A percentile compares a stretch with the other conserved stretches of the same genome.
These are phyloP conservation scores for Globisporangium nagaii DNA, from an alignment of 352 stramenopile species.

Conservation along the genomic window DNA sequence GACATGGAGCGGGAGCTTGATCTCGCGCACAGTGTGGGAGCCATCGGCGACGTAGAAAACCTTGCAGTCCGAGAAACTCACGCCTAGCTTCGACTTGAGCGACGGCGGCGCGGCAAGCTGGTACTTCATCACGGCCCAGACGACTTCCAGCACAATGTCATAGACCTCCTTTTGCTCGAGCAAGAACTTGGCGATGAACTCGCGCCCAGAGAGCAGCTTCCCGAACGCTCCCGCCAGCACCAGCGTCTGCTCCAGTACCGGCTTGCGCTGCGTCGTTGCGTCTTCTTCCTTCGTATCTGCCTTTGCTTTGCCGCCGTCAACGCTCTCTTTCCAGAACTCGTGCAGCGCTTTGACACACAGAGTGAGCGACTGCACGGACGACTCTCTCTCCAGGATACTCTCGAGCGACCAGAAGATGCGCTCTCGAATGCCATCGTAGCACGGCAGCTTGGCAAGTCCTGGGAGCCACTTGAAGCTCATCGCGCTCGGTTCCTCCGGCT, in stretches of 20 bases:
- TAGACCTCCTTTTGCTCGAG: slow-evolving; percentile 56
- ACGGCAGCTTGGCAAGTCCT: slow-evolving; percentile 59
- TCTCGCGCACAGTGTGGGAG: slow-evolving; percentile 60
- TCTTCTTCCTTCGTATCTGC: not conserved
- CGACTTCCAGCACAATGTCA: slow-evolving; percentile 55
- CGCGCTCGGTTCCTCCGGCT: slow-evolving; percentile 5
- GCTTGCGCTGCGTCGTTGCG: slow-evolving; percentile 15
- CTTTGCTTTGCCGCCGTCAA: slow-evolving; percentile 7
- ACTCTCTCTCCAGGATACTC: slow-evolving; percentile 63
- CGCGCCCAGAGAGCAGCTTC: slow-evolving; percentile 52
- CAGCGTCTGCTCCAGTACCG: slow-evolving; percentile 46
- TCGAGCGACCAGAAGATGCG: slow-evolving; percentile 63
- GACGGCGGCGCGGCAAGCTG: slow-evolving; percentile 52
- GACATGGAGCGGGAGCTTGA: slow-evolving; percentile 62
- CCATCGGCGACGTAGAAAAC: slow-evolving; percentile 73
- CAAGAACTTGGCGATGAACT: slow-evolving; percentile 60
- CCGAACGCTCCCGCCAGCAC: slow-evolving; percentile 63
- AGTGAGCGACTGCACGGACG: slow-evolving; percentile 57
- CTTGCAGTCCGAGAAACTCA: slow-evolving; percentile 73
- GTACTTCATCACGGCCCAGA: slow-evolving; percentile 62
- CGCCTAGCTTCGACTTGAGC: slow-evolving; percentile 39
- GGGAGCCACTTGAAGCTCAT: slow-evolving; percentile 72
- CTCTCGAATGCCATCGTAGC: slow-evolving; percentile 49
- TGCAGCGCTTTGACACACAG: slow-evolving; percentile 66
- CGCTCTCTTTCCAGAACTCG: slow-evolving; percentile 47